phyloP scores from a whole-genome alignment of 306 rosid genomes.

The Sindora glabra region DNA sequence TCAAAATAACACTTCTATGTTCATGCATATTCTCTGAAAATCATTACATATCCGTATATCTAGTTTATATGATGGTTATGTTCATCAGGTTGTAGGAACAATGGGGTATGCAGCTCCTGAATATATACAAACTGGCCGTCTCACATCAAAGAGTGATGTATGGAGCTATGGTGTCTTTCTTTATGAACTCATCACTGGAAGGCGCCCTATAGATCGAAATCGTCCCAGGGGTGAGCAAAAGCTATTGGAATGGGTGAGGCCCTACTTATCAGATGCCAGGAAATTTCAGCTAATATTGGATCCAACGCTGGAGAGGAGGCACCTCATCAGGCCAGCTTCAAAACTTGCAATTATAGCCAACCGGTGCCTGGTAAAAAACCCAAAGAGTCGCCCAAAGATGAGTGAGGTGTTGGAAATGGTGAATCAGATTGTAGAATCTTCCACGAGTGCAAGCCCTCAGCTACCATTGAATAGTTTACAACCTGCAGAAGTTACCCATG shows the following conservation, averaged over 20 bases:
- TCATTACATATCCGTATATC: neutral
- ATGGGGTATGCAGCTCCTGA: conserved; percentile 99
- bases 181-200: conserved; percentile 86
- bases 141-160: conserved; percentile 77
- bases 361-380: conserved; percentile 69
- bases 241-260: conserved; percentile 91
- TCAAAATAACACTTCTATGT: neutral
- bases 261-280: conserved; percentile 65
- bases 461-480: conserved; percentile 35
- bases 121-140: conserved; percentile 83
- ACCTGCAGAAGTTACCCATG: conserved; percentile 28
- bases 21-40: neutral
- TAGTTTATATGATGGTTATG: conserved; percentile 16
- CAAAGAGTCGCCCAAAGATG: conserved; percentile 93
- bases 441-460: conserved; percentile 29
- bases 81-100: conserved; percentile 84
- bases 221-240: conserved; percentile 93
- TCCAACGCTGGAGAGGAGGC: conserved; percentile 79
- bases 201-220: conserved; percentile 78
- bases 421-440: conserved; percentile 37
- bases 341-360: conserved; percentile 74
- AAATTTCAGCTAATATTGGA: conserved; percentile 76
- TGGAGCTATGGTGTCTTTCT: conserved; percentile 98
- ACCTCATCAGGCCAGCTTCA: conserved; percentile 54
- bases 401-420: conserved; percentile 84